These are phyloP conservation scores for Filobasidium floriforme DNA, from an alignment of 768 basidiomycete genomes.

Conservation along the genomic window DNA sequence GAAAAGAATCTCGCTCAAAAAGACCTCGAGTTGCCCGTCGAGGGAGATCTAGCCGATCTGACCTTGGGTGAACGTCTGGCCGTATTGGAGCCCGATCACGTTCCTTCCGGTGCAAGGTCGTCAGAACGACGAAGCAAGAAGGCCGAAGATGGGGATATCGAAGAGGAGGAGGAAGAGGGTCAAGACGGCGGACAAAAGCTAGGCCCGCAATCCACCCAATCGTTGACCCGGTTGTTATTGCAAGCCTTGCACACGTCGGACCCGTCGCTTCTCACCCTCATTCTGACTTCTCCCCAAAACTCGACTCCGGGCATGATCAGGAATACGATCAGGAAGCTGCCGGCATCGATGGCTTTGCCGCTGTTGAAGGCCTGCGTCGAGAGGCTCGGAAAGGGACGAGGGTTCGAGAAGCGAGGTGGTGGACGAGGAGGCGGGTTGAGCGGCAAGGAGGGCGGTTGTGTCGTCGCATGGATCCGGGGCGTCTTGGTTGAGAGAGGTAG, in stretches of 20 bases:
- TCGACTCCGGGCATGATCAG: slow-evolving; percentile 71
- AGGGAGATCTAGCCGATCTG: slow-evolving; percentile 79
- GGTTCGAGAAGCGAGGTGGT: slow-evolving; percentile 65
- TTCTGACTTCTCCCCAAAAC: slow-evolving; percentile 66
- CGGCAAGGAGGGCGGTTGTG: slow-evolving; percentile 43
- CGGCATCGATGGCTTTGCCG: slow-evolving; percentile 76
- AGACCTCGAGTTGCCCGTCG: slow-evolving; percentile 43
- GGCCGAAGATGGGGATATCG: slow-evolving; percentile 42
- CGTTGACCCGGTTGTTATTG: slow-evolving; percentile 84
- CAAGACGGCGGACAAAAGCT: slow-evolving; percentile 15
- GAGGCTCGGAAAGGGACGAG: slow-evolving; percentile 68
- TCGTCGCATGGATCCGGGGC: slow-evolving; percentile 52
- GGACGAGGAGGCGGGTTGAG: slow-evolving; percentile 58
- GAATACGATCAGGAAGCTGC: slow-evolving; percentile 77
- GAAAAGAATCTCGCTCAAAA: slow-evolving; percentile 25
- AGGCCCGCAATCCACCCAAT: slow-evolving; percentile 58
- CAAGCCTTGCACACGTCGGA: slow-evolving; percentile 96
- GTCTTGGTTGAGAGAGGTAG: slow-evolving; percentile 79
- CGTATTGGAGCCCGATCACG: slow-evolving; percentile 47
- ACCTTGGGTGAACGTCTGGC: slow-evolving; percentile 84
- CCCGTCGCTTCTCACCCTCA: slow-evolving; percentile 64
- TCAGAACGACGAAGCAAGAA: not conserved
- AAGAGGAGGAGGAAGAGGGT: slow-evolving; percentile 3
- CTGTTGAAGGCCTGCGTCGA: slow-evolving; percentile 83
- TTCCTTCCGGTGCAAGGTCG: slow-evolving; percentile 2